phyloP scores from a whole-genome alignment of 257 asterid genomes.

The Leonotis leonurus region DNA sequence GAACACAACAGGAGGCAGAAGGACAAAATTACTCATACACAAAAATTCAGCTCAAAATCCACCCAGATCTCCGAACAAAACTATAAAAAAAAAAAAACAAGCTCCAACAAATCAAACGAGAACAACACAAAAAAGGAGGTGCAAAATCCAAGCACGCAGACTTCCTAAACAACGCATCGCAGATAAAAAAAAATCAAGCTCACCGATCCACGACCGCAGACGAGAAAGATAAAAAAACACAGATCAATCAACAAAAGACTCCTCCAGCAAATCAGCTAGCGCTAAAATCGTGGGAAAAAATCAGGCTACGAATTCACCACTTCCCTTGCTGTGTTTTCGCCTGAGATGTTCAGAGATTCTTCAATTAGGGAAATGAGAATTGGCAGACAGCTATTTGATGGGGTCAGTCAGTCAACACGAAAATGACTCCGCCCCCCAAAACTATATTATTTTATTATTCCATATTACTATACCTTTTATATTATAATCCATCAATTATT shows the following conservation, averaged over 20 bases:
- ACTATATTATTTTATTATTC: slow-evolving; percentile 12
- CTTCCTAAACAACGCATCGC: neutral
- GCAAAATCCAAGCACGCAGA: neutral
- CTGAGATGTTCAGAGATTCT: slow-evolving; percentile 4
- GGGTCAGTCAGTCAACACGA: slow-evolving; percentile 31
- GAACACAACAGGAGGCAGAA: neutral
- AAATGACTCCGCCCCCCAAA: slow-evolving; percentile 9
- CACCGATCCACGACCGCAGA: neutral
- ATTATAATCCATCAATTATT: no score
- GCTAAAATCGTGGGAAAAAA: neutral
- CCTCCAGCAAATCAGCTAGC: neutral
- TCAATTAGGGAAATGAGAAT: slow-evolving; percentile 17
- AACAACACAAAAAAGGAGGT: neutral
- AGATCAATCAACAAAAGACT: neutral
- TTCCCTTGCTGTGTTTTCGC: neutral
- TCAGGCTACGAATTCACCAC: neutral
- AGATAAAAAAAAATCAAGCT: neutral
- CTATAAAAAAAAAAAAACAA: slow-evolving; percentile 7
- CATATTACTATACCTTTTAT: no score
- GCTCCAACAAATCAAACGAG: neutral
- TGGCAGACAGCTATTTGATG: slow-evolving; percentile 21
- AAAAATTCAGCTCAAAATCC: slow-evolving; percentile 8
- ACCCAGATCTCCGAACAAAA: neutral
- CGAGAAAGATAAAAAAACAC: neutral
- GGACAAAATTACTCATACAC: neutral